phyloP scores from a whole-genome alignment of 139 green algal species.

The Volvox reticuliferus region DNA sequence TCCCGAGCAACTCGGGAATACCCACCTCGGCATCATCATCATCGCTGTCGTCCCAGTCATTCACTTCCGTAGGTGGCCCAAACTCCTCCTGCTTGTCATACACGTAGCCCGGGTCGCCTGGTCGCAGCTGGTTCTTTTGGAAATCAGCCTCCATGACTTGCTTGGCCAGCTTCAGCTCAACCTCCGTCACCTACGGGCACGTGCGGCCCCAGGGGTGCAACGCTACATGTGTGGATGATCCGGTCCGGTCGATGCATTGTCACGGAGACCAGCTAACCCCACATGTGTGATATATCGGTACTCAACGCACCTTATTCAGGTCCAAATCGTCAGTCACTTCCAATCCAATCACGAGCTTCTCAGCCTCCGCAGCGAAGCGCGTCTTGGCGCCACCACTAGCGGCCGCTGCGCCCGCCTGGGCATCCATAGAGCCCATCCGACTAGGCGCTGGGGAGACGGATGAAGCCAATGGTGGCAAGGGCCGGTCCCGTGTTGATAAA shows the following conservation, averaged over 20 bases:
- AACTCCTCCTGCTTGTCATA: conserved; percentile 65
- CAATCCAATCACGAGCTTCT: conserved; percentile 46
- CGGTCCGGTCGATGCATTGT: too few relatives aligned
- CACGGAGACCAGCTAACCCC: too few relatives aligned
- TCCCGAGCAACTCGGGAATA: background rate
- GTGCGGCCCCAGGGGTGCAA: too few relatives aligned
- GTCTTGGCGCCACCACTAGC: background rate
- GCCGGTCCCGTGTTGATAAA: conserved; percentile 21
- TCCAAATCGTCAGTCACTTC: conserved; percentile 44
- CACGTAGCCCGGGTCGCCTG: conserved; percentile 50
- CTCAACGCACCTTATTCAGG: conserved; percentile 45
- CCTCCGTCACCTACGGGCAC: conserved; percentile 45
- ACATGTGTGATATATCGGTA: too few relatives aligned
- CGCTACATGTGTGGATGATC: too few relatives aligned
- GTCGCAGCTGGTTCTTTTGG: conserved; percentile 46
- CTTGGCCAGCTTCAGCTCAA: conserved; percentile 61
- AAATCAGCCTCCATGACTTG: conserved; percentile 57
- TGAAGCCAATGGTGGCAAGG: background rate
- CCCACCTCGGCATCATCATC: conserved; percentile 19
- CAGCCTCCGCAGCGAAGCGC: conserved; percentile 47
- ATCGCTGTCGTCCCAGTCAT: conserved; percentile 55
- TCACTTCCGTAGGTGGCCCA: conserved; percentile 32
- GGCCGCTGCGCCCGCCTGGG: conserved; percentile 1
- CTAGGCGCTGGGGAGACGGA: background rate
- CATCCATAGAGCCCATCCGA: background rate